Percentiles rank a stretch among this genome's conserved stretches.
Conservation (phyloP, 371 early-diverging fungal genomes). For the Rhizopus stolonifer region DNA sequence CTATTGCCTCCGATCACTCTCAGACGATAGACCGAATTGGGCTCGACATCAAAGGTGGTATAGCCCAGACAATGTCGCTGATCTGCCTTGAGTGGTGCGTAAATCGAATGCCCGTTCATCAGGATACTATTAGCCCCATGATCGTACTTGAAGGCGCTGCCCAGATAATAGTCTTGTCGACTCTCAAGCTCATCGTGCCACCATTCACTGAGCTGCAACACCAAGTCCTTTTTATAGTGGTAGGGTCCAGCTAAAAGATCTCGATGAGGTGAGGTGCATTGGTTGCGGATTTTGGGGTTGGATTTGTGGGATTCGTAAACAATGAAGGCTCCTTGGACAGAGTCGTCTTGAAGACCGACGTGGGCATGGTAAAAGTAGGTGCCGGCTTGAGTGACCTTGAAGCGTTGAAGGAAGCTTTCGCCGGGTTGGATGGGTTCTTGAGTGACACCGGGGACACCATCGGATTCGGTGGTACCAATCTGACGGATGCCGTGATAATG, state of each 20-base stretch:
- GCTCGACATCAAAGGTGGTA: conserved; percentile 34
- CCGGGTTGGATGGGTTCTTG: conserved; percentile 41
- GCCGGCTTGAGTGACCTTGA: conserved; percentile 35
- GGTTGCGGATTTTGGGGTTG: conserved; percentile 10
- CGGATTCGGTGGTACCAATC: conserved; percentile 33
- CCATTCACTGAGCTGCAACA: conserved; percentile 43
- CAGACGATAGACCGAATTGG: conserved; percentile 35
- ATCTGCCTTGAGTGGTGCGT: conserved; percentile 8
- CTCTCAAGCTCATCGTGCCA: conserved; percentile 34
- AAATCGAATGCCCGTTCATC: conserved; percentile 41
- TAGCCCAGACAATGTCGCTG: conserved; percentile 27
- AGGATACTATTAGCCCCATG: conserved; percentile 39
- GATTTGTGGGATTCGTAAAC: conserved; percentile 39
- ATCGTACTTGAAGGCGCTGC: conserved; percentile 23
- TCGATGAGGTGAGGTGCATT: background rate
- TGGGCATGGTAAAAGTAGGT: conserved; percentile 54
- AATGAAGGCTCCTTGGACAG: conserved; percentile 43
- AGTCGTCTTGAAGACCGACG: conserved; percentile 37
- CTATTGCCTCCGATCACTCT: conserved; percentile 40
- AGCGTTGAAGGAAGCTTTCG: conserved; percentile 24
- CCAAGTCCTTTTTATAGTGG: conserved; percentile 44
- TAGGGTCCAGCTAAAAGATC: conserved; percentile 33
- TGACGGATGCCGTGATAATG: conserved; percentile 50
- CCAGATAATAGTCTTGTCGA: conserved; percentile 25
- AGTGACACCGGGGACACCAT: conserved; percentile 46